Base-by-base conservation (phyloP, 345 rosid genomes). In the Ceriops zippeliana region DNA sequence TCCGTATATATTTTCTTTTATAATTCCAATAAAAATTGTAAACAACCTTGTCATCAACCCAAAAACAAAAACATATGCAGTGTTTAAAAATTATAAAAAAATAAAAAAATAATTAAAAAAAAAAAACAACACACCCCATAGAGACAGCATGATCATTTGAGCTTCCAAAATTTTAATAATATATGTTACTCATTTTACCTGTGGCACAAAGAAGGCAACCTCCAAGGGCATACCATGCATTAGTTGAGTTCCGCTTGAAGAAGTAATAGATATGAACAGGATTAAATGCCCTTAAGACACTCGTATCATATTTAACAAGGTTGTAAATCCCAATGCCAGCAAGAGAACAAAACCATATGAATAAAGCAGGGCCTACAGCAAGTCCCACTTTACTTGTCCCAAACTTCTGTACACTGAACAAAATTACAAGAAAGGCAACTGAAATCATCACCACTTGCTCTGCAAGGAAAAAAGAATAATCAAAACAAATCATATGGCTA, bases 371-470 rank as follows among this genome's bases (percentile, higher is more conserved):
- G 72, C 97, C 98, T 35, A 95, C 85, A 64, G 65, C 90, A 75
- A 95, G 88, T 71, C 99, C 99, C 70, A 92, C 96, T 83, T 95
- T 95, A 85, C 99, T 95, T 65, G 99, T 91, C 78, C 99, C 99
- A 82, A 79, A 91, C 87, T 90, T 91, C 84, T 95, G 99, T 76
- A 95, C 85, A 81, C 98, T 90, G 81, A 95, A 95, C 80, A 95
- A 80, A 74, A 90, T 86, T 78, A 95, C 86, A 75, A 95, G 86
- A 80, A 84, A 88, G 75, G 96, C 93, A 86, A 87, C 89, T 24
- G 98, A 86, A 77, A 95, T 91, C 92, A 89, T 85, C 90, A 76
- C 80, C 86, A 90, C 99, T 81, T 95, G 78, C 69, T 83, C 99
- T 95, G 97, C 90, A 78, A 72, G 63, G 68, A 72, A 24, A 63